phyloP scores from a whole-genome alignment of 2,329 filamentous ascomycete species.

The Beauveria sp. region DNA sequence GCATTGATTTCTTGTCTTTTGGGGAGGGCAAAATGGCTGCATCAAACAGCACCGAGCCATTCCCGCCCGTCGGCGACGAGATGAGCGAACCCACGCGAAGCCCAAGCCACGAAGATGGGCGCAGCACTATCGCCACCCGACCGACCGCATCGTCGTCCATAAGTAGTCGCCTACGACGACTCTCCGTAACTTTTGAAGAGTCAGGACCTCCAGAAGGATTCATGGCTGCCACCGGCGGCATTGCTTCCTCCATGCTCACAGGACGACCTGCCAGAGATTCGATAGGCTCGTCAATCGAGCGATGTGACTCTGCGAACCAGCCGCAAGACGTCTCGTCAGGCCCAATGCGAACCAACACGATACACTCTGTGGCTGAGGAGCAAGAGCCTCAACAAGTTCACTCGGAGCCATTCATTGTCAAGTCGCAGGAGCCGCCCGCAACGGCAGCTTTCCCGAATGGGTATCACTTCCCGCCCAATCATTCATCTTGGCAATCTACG shows the following conservation, averaged over 20 bases:
- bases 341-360: slow-evolving; percentile 17
- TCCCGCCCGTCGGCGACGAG: slow-evolving; percentile 19
- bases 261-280: slow-evolving; percentile 16
- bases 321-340: slow-evolving; percentile 5
- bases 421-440: slow-evolving; percentile 19
- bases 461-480: slow-evolving; percentile 57
- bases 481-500: slow-evolving; percentile 51
- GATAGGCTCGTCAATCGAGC: slow-evolving; percentile 16
- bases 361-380: slow-evolving; percentile 17
- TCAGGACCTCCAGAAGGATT: slow-evolving; percentile 41
- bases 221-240: slow-evolving; percentile 37
- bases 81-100: background rate
- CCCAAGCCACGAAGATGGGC: background rate
- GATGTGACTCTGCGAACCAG: slow-evolving; percentile 11
- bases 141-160: slow-evolving; percentile 24
- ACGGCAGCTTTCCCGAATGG: slow-evolving; percentile 49
- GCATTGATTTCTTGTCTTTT: background rate
- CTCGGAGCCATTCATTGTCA: background rate
- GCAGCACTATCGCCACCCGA: slow-evolving; percentile 16
- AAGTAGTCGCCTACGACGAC: slow-evolving; percentile 24
- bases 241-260: slow-evolving; percentile 33
- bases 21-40: background rate
- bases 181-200: slow-evolving; percentile 33
- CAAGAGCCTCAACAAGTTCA: background rate
- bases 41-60: background rate